Conservation (phyloP, 2,329 filamentous ascomycete species). For the Orbilia blumenaviensis region DNA sequence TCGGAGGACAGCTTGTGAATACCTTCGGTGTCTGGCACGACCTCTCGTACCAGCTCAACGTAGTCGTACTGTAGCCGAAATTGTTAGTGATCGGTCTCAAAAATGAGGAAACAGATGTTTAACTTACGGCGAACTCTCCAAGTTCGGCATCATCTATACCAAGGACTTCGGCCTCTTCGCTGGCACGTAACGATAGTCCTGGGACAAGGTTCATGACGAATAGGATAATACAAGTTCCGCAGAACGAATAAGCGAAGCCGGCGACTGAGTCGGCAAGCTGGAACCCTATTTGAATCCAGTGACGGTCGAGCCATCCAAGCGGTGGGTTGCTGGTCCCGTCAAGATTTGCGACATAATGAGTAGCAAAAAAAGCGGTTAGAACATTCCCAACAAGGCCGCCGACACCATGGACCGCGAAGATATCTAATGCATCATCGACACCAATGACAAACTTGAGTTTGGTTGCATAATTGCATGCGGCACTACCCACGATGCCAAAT, state of each 20-base stretch:
- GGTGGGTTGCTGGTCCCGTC: conserved; percentile 73
- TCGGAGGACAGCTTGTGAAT: conserved; percentile 56
- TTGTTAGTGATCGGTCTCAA: conserved; percentile 25
- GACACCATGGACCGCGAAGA: conserved; percentile 83
- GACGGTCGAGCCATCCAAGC: conserved; percentile 82
- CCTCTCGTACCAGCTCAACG: conserved; percentile 80
- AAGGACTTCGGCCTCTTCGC: conserved; percentile 79
- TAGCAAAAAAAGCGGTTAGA: conserved; percentile 81
- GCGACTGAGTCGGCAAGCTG: conserved; percentile 83
- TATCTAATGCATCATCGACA: conserved; percentile 86
- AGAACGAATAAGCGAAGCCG: conserved; percentile 80
- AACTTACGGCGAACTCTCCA: conserved; percentile 82
- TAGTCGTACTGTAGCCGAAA: conserved; percentile 74
- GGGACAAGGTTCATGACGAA: conserved; percentile 82
- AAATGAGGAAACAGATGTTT: background rate
- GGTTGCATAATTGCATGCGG: conserved; percentile 86
- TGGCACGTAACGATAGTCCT: conserved; percentile 76
- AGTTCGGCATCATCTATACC: conserved; percentile 91
- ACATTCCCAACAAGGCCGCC: conserved; percentile 83
- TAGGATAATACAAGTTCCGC: conserved; percentile 78
- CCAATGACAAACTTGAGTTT: conserved; percentile 86
- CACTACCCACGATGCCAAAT: conserved; percentile 78
- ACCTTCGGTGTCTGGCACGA: conserved; percentile 61
- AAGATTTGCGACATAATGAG: conserved; percentile 82
- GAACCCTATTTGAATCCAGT: conserved; percentile 85